Evolutionary conservation across 2,329 filamentous ascomycete species (phyloP), one percentile per base, ranked within the genome.

Genomic region (Clonostachys rhizophaga): DNA sequence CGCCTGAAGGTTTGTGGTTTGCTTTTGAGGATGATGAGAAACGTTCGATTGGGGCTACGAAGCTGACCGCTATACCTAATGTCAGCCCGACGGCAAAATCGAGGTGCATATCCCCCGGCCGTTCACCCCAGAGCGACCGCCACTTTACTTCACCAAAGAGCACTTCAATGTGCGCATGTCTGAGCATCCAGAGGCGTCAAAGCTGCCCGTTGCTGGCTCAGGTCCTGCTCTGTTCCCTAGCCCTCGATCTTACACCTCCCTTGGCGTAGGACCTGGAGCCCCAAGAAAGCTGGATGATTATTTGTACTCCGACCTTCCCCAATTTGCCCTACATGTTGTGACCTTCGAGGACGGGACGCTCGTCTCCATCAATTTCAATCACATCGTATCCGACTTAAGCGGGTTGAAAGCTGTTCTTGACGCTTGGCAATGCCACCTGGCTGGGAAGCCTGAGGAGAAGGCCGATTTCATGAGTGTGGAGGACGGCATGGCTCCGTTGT

Each of bases 341-440:
- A 67, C 67, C 0, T 79, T 79, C 53, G 55, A 52, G 4, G 71
- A 81, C 47, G 68, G 71, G 0, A 79, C 76, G 0, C 55, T 79
- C 0, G 61, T 80, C 4, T 61, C 63, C 1, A 50, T 79, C 1
- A 60, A 59, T 4, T 76, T 66, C 60, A 66, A 70, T 5, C 76
- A 80, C 54, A 69, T 66, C 0, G 51, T 76, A 3, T 65, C 69
- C 47, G 76, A 79, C 52, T 70, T 63, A 4, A 63, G 73, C 50
- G 75, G 71, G 5, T 60, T 61, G 34, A 53, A 58, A 8, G 66
- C 60, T 1, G 57, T 81, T 7, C 50, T 79, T 2, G 54, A 63
- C 2, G 68, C 65, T 6, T 80, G 76, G 76, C 63, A 59, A 2
- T 56, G 65, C 1, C 66, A 75, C 1, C 55, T 80, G 2, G 61